These are phyloP conservation scores for Aspergillus sparsus DNA, from an alignment of 495 filamentous ascomycete species.

Conservation along the genomic window DNA sequence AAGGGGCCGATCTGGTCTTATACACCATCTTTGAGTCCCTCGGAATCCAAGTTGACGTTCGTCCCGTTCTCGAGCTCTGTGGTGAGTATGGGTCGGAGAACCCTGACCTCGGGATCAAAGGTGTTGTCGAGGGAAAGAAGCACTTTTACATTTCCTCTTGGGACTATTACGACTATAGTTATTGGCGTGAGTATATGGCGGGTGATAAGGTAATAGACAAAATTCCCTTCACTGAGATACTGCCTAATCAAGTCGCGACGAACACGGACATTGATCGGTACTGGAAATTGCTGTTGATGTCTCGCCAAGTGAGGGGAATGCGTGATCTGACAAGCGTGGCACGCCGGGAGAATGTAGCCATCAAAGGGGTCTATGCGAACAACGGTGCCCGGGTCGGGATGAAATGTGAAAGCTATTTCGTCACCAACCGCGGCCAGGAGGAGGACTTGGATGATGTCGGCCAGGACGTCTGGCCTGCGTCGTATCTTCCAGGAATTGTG, in stretches of 20 bases:
- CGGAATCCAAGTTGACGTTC: slow-evolving; percentile 19
- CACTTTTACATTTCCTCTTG: neutral
- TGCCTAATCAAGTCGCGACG: neutral
- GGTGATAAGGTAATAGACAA: neutral
- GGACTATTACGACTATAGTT: neutral
- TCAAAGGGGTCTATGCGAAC: neutral
- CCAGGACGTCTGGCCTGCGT: slow-evolving; percentile 7
- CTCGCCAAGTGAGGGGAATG: slow-evolving; percentile 17
- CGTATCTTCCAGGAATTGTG: slow-evolving; percentile 20
- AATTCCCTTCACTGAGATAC: neutral
- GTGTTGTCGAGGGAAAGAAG: neutral
- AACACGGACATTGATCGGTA: slow-evolving; percentile 16
- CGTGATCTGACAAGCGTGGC: neutral
- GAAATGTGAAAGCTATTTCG: neutral
- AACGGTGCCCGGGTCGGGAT: slow-evolving; percentile 7
- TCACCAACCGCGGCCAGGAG: neutral
- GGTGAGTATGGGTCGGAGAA: slow-evolving; percentile 1
- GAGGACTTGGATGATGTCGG: neutral
- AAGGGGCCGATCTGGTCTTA: slow-evolving; percentile 28
- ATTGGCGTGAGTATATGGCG: neutral
- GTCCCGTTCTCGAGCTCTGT: slow-evolving; percentile 19
- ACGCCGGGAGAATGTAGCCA: neutral
- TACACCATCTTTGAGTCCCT: slow-evolving; percentile 29
- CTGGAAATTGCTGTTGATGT: slow-evolving; percentile 21
- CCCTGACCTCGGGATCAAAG: slow-evolving; percentile 4